Conservation (phyloP, 495 filamentous ascomycete species). For the Apodospora peruviana region DNA sequence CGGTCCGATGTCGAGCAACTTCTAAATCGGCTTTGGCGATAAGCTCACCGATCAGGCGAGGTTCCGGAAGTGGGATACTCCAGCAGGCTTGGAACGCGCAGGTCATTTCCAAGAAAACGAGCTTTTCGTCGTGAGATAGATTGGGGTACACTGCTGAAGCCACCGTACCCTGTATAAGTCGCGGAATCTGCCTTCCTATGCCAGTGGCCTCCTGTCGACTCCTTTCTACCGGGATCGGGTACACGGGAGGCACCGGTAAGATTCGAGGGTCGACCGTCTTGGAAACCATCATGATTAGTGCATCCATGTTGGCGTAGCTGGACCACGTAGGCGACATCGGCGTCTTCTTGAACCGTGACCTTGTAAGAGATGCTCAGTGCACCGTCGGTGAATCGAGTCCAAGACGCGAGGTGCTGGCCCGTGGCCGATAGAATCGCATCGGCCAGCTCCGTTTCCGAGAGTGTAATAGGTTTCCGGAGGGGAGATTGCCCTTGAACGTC, state of each 20-base stretch:
- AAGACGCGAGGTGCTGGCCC: slow-evolving; percentile 2
- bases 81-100: slow-evolving; percentile 3
- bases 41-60: slow-evolving; percentile 1
- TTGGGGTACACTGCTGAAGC: neutral
- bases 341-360: slow-evolving; percentile 1
- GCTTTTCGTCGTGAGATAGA: slow-evolving; percentile 1
- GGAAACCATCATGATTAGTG: neutral
- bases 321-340: slow-evolving; percentile 1
- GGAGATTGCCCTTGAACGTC: neutral
- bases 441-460: slow-evolving; percentile 4
- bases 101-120: slow-evolving; percentile 1
- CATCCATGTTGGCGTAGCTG: slow-evolving; percentile 5
- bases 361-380: slow-evolving; percentile 5
- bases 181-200: slow-evolving; percentile 4
- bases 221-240: slow-evolving; percentile 1
- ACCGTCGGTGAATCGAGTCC: slow-evolving; percentile 1
- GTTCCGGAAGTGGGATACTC: slow-evolving; percentile 1
- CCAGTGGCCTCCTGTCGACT: neutral
- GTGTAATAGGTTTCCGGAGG: neutral
- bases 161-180: neutral
- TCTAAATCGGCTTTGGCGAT: neutral
- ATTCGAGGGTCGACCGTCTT: neutral
- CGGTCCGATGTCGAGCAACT: neutral
- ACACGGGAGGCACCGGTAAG: neutral
- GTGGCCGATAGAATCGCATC: neutral